Evolutionary conservation across 768 basidiomycete genomes (phyloP), one percentile per base, ranked within the genome.

Genomic region (Boletellus sp.): DNA sequence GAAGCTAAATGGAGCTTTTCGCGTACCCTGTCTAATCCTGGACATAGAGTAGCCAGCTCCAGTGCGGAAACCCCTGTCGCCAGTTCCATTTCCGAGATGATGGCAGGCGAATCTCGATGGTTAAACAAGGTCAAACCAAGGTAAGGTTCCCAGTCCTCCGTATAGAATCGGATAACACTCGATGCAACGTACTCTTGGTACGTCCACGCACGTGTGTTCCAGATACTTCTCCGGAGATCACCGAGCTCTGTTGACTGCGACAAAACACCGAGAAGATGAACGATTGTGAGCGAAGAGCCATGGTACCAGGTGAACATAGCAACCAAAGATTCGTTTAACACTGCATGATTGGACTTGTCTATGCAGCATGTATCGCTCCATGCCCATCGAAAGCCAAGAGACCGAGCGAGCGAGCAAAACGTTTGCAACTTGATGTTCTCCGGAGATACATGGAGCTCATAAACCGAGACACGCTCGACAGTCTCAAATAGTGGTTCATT

Each of bases 341-440:
- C 38, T 16, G 22, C 31, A 6, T 32, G 17, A 3, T 47, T n/a
- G 11, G 10, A 13, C 12, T 39, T 31, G 23, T 47, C 31, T 16
- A 47, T 33, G 15, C 46, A 47, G 31, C 46, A 47, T 5, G 46
- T 39, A 12, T 46, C 36, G 19, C 36, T 38, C 45, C 45, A 46
- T 15, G 37, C 45, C 45, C 36, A 38, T 2, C 15, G 26, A 31
- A 47, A 47, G 4, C 38, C 28, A 31, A 47, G 20, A 23, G 19
- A 32, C 6, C 11, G 46, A 3, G 16, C 36, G 16, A 47, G 28
- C 1, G 3, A 15, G 38, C 38, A 47, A 10, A 47, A 37, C 3
- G 2, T 37, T 23, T 47, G 37, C 28, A 47, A 13, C 16, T 47
- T 47, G 47, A 7, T 19, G 23, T 48, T 48, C 11, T 32, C n/a